Conservation (phyloP, 1,139 yeast genomes). For the Magnusiomyces fungicola region DNA sequence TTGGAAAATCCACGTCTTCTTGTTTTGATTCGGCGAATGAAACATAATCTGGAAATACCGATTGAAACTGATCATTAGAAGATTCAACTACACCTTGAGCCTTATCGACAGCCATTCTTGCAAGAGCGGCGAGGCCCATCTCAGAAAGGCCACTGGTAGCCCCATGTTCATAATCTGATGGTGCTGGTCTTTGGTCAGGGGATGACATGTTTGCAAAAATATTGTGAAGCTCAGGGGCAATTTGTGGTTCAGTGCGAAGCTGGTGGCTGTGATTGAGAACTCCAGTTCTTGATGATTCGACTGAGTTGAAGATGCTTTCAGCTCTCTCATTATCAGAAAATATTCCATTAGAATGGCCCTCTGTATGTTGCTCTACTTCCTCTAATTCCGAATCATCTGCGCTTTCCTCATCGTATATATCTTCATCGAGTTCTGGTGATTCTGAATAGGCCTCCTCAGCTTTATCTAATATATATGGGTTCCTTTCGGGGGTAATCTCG, state of each 20-base stretch:
- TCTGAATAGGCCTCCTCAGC: background rate
- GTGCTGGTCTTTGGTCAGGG: background rate
- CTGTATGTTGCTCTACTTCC: background rate
- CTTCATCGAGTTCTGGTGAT: background rate
- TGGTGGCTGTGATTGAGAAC: too few relatives aligned
- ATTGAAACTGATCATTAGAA: too few relatives aligned
- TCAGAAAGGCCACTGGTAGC: background rate
- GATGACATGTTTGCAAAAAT: background rate
- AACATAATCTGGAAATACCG: too few relatives aligned
- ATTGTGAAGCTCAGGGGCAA: background rate
- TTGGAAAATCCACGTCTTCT: too few relatives aligned
- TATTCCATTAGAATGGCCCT: background rate
- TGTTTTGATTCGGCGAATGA: too few relatives aligned
- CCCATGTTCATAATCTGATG: background rate
- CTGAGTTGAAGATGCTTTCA: too few relatives aligned
- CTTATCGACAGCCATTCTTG: background rate
- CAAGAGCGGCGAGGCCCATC: background rate
- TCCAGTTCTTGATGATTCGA: too few relatives aligned
- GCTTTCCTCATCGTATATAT: background rate
- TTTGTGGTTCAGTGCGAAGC: too few relatives aligned
- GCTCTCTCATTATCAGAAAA: background rate
- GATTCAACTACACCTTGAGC: background rate
- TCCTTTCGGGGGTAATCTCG: background rate
- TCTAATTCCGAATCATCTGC: background rate
- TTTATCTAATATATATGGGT: background rate